These are phyloP conservation scores for Ampelocalamus luodianensis DNA, from an alignment of 176 grass and related monocot species.

Conservation along the genomic window DNA sequence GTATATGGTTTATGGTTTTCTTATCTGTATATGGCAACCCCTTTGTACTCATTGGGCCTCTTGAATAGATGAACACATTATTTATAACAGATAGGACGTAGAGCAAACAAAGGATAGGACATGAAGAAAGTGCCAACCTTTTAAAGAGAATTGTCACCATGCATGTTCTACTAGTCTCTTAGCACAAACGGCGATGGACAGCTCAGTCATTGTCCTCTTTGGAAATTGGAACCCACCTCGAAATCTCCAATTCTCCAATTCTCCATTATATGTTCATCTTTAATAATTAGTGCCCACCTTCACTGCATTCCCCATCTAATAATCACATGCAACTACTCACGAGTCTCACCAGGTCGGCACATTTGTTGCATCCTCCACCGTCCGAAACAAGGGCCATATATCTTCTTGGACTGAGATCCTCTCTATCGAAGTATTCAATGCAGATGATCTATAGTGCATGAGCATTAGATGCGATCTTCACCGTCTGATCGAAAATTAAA, in stretches of 20 bases:
- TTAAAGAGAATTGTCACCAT: neutral
- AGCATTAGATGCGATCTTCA: too few species aligned
- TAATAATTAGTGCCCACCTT: neutral
- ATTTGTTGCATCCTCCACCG: neutral
- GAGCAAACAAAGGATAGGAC: neutral
- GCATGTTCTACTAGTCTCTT: neutral
- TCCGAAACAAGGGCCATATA: neutral
- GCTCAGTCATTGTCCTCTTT: slow-evolving; percentile 4
- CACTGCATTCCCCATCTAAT: neutral
- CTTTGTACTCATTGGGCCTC: too few species aligned
- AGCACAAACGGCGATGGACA: neutral
- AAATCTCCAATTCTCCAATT: neutral
- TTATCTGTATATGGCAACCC: too few species aligned
- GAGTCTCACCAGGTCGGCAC: slow-evolving; percentile 16
- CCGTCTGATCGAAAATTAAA: too few species aligned
- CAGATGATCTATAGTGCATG: too few species aligned
- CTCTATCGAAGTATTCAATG: too few species aligned
- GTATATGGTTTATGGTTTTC: too few species aligned
- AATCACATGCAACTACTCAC: neutral
- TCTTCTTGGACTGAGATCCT: too few species aligned
- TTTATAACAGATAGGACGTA: too few species aligned
- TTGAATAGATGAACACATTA: too few species aligned
- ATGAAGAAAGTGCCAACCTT: neutral
- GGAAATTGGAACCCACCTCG: slow-evolving; percentile 4
- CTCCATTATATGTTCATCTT: neutral